Percentiles rank a stretch among this genome's conserved stretches.
Conservation (phyloP, 2,329 filamentous ascomycete genomes). For the Lachnellula suecica region DNA sequence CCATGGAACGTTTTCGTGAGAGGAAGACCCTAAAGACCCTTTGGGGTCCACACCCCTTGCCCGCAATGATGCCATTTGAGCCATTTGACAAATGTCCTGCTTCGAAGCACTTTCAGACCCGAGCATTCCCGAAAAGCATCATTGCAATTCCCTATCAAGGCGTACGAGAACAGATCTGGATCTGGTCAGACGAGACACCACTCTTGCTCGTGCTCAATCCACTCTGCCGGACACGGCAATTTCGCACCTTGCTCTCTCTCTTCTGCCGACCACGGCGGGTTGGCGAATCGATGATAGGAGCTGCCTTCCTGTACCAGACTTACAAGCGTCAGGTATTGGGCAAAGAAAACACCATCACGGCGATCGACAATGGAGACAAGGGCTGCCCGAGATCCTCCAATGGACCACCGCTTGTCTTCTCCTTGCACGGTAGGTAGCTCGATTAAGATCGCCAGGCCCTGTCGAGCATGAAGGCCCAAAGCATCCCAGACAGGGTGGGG, state of each 20-base stretch:
- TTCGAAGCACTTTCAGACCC: neutral
- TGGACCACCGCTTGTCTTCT: neutral
- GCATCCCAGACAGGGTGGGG: conserved; percentile 1
- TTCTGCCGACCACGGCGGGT: neutral
- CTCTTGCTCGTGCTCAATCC: neutral
- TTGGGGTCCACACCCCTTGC: too few species aligned
- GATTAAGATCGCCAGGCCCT: conserved; percentile 8
- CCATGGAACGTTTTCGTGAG: too few species aligned
- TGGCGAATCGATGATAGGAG: neutral
- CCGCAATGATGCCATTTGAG: too few species aligned
- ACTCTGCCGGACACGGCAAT: neutral
- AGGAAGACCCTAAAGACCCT: too few species aligned
- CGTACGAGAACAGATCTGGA: neutral
- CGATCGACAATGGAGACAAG: neutral
- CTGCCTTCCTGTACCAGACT: neutral
- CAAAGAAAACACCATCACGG: neutral
- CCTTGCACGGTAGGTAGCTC: neutral
- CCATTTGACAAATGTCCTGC: too few species aligned
- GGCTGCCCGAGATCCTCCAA: neutral
- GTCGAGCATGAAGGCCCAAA: neutral
- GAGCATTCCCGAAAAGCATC: neutral
- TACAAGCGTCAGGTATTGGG: neutral
- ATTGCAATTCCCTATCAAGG: neutral
- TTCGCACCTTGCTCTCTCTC: neutral
- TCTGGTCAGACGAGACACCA: neutral